Percentiles rank a stretch among this genome's conserved stretches.
Conservation (phyloP, 1,284 basidiomycete species). For the Cryptococcus sp. region DNA sequence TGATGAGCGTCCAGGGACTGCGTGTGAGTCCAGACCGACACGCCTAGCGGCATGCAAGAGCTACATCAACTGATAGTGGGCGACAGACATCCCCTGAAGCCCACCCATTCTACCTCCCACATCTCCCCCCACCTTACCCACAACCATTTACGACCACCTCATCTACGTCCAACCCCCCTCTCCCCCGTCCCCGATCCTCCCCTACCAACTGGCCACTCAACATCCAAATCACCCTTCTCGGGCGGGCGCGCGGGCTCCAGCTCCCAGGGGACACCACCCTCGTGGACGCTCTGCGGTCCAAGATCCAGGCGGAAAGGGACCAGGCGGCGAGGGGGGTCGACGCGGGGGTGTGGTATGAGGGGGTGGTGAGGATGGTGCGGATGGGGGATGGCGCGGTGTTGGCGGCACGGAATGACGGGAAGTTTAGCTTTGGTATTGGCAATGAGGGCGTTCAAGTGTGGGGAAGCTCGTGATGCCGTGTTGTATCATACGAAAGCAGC, state of each 20-base stretch:
- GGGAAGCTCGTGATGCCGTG: neutral
- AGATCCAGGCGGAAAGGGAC: conserved; percentile 1
- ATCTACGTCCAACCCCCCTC: neutral
- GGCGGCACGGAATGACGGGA: conserved; percentile 20
- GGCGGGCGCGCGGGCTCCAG: conserved; percentile 27
- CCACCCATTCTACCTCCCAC: conserved; percentile 31
- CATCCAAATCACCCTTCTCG: conserved; percentile 37
- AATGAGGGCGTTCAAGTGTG: conserved; percentile 32
- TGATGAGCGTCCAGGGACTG: conserved; percentile 39
- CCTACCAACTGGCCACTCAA: conserved; percentile 31
- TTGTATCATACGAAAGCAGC: neutral
- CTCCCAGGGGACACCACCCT: conserved; percentile 37
- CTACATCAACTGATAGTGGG: neutral
- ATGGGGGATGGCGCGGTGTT: conserved; percentile 13
- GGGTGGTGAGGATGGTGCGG: conserved; percentile 27
- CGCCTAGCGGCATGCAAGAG: neutral
- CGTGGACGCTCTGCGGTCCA: conserved; percentile 31
- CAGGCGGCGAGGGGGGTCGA: conserved; percentile 5
- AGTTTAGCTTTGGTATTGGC: conserved; percentile 31
- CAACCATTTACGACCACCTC: conserved; percentile 19
- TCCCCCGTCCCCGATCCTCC: neutral
- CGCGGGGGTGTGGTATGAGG: conserved; percentile 19
- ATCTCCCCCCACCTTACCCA: conserved; percentile 44
- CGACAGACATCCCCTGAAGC: conserved; percentile 11
- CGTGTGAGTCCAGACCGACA: conserved; percentile 28